Conservation (phyloP, 2,329 filamentous ascomycete species). For the Talaromyces verruculosus region DNA sequence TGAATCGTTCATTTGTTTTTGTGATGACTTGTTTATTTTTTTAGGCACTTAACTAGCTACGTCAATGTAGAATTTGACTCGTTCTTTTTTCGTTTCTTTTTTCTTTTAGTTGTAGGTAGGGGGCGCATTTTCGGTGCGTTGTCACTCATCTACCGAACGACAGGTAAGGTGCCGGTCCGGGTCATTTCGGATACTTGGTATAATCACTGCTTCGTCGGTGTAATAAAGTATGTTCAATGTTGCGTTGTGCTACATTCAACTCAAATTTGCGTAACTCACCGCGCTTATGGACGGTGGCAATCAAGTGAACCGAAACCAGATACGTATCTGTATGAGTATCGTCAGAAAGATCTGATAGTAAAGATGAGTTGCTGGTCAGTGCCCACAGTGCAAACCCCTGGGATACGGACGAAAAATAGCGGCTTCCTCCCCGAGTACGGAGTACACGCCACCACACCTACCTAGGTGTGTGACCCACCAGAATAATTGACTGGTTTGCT, state of each 20-base stretch:
- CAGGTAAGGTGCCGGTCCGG: background rate
- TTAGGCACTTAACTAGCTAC: background rate
- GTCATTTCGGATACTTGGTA: background rate
- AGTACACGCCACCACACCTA: background rate
- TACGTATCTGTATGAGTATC: background rate
- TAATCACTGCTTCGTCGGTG: background rate
- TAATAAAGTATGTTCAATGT: background rate
- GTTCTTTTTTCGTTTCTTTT: conserved; percentile 6
- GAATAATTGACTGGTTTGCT: background rate
- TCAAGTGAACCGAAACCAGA: background rate
- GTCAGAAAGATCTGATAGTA: background rate
- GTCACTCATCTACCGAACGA: background rate
- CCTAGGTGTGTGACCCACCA: background rate
- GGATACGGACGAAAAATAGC: background rate
- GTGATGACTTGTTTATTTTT: background rate
- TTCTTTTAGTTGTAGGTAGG: background rate
- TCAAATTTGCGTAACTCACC: background rate
- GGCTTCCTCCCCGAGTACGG: background rate
- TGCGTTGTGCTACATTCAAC: background rate
- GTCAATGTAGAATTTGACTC: background rate
- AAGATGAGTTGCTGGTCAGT: background rate
- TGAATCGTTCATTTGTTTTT: background rate
- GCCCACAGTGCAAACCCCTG: background rate
- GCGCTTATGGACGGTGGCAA: background rate
- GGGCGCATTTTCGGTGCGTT: background rate